Evolutionary conservation across 1,284 basidiomycete species (phyloP).

Genomic region (Apiotrichum brassicae): DNA sequence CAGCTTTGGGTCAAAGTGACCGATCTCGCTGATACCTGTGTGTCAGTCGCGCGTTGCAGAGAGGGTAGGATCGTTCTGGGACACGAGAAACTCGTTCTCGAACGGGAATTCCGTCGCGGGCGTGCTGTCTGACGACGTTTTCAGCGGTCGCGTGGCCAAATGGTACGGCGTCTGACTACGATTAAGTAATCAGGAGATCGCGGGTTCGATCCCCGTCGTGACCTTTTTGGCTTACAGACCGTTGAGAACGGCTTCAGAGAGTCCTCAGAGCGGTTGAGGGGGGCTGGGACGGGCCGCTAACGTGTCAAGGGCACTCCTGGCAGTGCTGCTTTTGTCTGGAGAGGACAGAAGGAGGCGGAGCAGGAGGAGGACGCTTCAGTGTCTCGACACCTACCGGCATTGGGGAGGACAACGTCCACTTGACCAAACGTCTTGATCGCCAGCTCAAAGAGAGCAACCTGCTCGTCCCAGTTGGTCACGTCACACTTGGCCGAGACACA

Average conservation of each 20-base stretch:
- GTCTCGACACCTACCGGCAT: slow-evolving; percentile 6
- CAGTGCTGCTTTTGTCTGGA: too few species aligned
- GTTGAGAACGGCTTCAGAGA: slow-evolving; percentile 11
- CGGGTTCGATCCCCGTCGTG: too few species aligned
- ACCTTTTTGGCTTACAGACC: slow-evolving; percentile 1
- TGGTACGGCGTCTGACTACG: too few species aligned
- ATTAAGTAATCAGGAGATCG: too few species aligned
- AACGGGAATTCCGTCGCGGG: slow-evolving; percentile 5
- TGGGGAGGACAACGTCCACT: slow-evolving; percentile 20
- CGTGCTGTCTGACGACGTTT: slow-evolving; percentile 4
- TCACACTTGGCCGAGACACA: slow-evolving; percentile 21
- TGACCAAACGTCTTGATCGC: slow-evolving; percentile 9
- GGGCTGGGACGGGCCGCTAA: too few species aligned
- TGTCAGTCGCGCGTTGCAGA: slow-evolving; percentile 6
- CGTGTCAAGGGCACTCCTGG: too few species aligned
- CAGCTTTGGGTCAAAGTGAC: slow-evolving; percentile 11
- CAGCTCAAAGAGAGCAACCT: slow-evolving; percentile 14
- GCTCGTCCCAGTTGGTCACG: slow-evolving; percentile 18
- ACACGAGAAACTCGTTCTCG: background rate
- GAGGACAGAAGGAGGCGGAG: too few species aligned
- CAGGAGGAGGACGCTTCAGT: too few species aligned
- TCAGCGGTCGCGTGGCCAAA: too few species aligned
- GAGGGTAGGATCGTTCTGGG: slow-evolving; percentile 7
- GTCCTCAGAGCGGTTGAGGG: too few species aligned
- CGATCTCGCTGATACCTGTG: slow-evolving; percentile 11